Conservation (phyloP, 202 grass and related monocot species). For the Setaria viridis region DNA sequence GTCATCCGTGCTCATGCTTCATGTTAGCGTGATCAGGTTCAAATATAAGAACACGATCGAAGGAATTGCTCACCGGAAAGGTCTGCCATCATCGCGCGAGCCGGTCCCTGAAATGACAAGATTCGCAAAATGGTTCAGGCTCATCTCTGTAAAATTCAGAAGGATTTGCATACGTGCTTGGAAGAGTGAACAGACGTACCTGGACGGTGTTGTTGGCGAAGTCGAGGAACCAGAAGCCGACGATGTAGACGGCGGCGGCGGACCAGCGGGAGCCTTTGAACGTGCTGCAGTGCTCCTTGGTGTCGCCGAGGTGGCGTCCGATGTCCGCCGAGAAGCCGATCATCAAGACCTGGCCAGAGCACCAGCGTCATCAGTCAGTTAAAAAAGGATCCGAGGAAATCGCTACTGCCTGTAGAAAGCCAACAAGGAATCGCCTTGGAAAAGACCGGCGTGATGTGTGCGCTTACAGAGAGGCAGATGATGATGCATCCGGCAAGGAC, state of each 20-base stretch:
- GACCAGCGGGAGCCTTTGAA: slow-evolving; percentile 69
- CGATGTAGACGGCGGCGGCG: slow-evolving; percentile 74
- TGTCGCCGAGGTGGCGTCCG: slow-evolving; percentile 70
- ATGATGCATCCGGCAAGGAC: slow-evolving; percentile 76
- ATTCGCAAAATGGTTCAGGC: neutral
- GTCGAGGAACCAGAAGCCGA: slow-evolving; percentile 91
- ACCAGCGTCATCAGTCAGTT: neutral
- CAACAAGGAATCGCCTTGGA: neutral
- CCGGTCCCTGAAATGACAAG: slow-evolving; percentile 53
- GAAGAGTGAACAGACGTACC: slow-evolving; percentile 4
- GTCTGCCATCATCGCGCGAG: slow-evolving; percentile 91
- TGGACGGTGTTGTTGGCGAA: slow-evolving; percentile 91
- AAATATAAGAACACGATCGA: neutral
- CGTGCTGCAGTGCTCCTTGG: slow-evolving; percentile 75
- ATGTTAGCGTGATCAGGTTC: neutral
- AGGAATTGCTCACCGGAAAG: slow-evolving; percentile 58
- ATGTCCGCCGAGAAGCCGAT: slow-evolving; percentile 95
- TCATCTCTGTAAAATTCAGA: neutral
- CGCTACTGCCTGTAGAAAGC: neutral
- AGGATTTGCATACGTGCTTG: neutral
- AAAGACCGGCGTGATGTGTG: neutral
- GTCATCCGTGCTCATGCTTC: neutral
- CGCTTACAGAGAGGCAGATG: slow-evolving; percentile 72
- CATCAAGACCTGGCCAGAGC: slow-evolving; percentile 53
- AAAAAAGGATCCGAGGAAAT: neutral